Evolutionary conservation across 1,284 basidiomycete species (phyloP), one percentile per base, ranked within the genome.

Genomic region (Ceratobasidium sp.): DNA sequence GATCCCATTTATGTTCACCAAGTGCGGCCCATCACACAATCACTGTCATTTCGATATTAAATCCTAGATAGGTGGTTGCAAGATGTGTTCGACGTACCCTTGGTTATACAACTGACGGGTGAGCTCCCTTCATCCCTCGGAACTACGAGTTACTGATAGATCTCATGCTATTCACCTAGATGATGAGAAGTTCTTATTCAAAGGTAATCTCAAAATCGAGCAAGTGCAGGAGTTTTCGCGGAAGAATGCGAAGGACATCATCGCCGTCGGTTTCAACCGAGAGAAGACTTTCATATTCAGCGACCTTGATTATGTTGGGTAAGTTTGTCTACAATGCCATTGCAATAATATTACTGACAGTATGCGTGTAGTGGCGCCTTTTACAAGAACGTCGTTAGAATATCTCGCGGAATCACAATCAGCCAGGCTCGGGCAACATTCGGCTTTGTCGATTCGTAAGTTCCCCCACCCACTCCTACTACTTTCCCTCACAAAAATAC

Each of bases 171-270:
- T 72, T 45, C 53, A 45, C 76, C 7, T 79, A 95, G 98, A 99
- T 81, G 98, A 99, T 83, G 98, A 99, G 83, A 99, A 99, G 84
- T 99, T 99, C 86, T 84, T 99, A 73, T 98, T 99, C 88, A 98
- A 99, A 84, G 93, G 96, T 69, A 91, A 96, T 77, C 89, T 98
- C 76, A 96, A 95, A 81, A 87, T 95, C 56, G 95, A 98, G 78
- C 93, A 99, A 82, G 95, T 94, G 64, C 89, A 91, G 80, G 87
- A 88, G 51, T 99, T 96, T 82, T 90, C 95, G 9, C 89, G 89
- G 78, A 89, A 91, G 79, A 99, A 99, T 81, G 93, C 97, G 36
- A 90, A 89, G 77, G 98, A 99, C 81, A 98, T 99, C 81, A 98
- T 99, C 79, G 96, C 97, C 0, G 94, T 96, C 78, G 97, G 97